Evolutionary conservation across 257 asterid species (phyloP).

Genomic region (Marsdenia floribunda): DNA sequence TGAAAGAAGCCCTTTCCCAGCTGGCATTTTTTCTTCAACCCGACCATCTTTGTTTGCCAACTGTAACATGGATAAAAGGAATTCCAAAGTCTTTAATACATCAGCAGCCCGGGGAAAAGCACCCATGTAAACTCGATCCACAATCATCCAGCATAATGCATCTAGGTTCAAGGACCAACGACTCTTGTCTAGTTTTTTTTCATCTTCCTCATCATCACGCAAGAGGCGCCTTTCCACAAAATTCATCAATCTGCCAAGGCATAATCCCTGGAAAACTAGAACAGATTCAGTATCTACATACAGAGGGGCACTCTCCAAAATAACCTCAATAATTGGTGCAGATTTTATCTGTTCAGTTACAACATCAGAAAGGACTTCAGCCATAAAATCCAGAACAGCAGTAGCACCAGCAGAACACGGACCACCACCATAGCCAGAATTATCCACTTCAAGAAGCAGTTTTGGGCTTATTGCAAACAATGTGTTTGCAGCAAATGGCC

Average conservation of each 20-base stretch:
- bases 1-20: slow-evolving; percentile 79
- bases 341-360: slow-evolving; percentile 86
- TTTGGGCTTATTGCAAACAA: slow-evolving; percentile 51
- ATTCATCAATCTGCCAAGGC: slow-evolving; percentile 91
- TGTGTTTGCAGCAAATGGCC: slow-evolving; percentile 44
- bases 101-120: slow-evolving; percentile 90
- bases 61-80: slow-evolving; percentile 90
- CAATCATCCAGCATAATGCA: slow-evolving; percentile 83
- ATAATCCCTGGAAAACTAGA: slow-evolving; percentile 87
- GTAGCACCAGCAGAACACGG: slow-evolving; percentile 98
- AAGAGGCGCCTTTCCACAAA: slow-evolving; percentile 90
- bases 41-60: slow-evolving; percentile 98
- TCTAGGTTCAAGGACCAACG: slow-evolving; percentile 90
- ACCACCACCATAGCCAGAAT: slow-evolving; percentile 98
- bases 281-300: slow-evolving; percentile 84
- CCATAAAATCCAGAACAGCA: slow-evolving; percentile 85
- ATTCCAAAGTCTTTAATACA: slow-evolving; percentile 84
- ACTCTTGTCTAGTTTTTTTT: slow-evolving; percentile 77
- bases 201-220: slow-evolving; percentile 94
- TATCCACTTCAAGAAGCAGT: slow-evolving; percentile 88
- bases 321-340: slow-evolving; percentile 51
- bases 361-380: slow-evolving; percentile 86
- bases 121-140: slow-evolving; percentile 94
- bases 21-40: slow-evolving; percentile 77
- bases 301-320: slow-evolving; percentile 79